Conservation (phyloP, 345 rosid species). For the Cardamine occulta region DNA sequence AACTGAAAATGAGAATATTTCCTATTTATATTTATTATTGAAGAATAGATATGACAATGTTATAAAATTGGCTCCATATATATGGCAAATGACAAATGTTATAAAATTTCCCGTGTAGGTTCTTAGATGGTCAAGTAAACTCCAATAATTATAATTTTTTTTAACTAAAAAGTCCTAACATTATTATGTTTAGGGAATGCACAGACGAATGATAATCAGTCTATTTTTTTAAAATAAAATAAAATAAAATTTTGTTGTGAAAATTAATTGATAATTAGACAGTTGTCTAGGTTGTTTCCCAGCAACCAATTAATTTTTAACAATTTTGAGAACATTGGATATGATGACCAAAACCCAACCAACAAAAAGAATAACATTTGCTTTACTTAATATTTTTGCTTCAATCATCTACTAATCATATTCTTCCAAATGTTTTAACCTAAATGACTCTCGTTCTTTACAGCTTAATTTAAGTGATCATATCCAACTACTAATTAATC, state of each 20-base stretch:
- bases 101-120: background rate
- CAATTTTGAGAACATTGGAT: constrained; percentile 20
- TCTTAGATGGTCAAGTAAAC: background rate
- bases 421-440: constrained; percentile 35
- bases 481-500: constrained; percentile 34
- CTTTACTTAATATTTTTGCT: constrained; percentile 3
- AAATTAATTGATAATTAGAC: background rate
- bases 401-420: constrained; percentile 38
- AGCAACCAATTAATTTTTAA: background rate
- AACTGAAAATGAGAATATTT: constrained; percentile 12
- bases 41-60: background rate
- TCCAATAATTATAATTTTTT: too few relatives aligned
- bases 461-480: constrained; percentile 28
- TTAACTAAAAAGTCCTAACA: background rate
- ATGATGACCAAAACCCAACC: constrained; percentile 33
- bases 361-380: constrained; percentile 23
- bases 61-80: background rate
- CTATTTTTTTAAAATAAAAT: background rate
- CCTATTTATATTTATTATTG: background rate
- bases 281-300: background rate
- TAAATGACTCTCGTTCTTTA: constrained; percentile 9
- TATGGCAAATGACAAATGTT: background rate
- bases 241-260: background rate
- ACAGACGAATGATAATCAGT: background rate
- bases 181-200: background rate